Conservation (phyloP, 2,329 filamentous ascomycete genomes). For the Fusarium caatingaense region DNA sequence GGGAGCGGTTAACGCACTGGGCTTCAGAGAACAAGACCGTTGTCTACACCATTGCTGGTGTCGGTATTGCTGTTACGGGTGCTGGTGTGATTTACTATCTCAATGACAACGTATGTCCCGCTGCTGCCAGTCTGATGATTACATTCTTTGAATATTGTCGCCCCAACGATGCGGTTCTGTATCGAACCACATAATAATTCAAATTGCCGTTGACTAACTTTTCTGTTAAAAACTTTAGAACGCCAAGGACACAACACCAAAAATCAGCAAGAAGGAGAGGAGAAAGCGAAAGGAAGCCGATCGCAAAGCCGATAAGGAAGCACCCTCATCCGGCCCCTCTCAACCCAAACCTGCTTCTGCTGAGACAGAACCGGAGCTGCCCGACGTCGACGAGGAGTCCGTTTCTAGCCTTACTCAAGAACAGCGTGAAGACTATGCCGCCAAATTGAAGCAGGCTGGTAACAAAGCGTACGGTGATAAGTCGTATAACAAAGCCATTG, state of each 20-base stretch:
- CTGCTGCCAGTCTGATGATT: conserved; percentile 3
- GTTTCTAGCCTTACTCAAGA: conserved; percentile 65
- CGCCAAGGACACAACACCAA: conserved; percentile 66
- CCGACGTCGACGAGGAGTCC: conserved; percentile 71
- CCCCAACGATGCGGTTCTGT: conserved; percentile 10
- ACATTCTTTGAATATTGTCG: conserved; percentile 11
- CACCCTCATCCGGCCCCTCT: conserved; percentile 51
- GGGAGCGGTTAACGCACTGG: conserved; percentile 92
- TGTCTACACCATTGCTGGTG: conserved; percentile 95
- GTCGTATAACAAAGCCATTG: conserved; percentile 92
- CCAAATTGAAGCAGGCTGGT: conserved; percentile 91
- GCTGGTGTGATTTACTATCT: conserved; percentile 96
- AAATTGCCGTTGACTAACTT: conserved; percentile 29
- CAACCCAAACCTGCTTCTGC: conserved; percentile 63
- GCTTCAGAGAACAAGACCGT: conserved; percentile 94
- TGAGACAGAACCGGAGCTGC: conserved; percentile 74
- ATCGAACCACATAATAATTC: conserved; percentile 37
- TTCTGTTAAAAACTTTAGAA: conserved; percentile 51
- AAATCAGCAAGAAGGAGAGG: conserved; percentile 89
- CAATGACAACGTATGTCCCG: conserved; percentile 62
- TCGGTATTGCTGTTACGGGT: conserved; percentile 89
- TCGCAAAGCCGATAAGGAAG: conserved; percentile 63
- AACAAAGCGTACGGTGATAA: conserved; percentile 97
- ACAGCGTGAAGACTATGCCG: conserved; percentile 86
- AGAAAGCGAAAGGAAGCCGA: conserved; percentile 86